Evolutionary conservation across 768 basidiomycete genomes (phyloP), one percentile per base, ranked within the genome.

Genomic region (Trametes gibbosa): DNA sequence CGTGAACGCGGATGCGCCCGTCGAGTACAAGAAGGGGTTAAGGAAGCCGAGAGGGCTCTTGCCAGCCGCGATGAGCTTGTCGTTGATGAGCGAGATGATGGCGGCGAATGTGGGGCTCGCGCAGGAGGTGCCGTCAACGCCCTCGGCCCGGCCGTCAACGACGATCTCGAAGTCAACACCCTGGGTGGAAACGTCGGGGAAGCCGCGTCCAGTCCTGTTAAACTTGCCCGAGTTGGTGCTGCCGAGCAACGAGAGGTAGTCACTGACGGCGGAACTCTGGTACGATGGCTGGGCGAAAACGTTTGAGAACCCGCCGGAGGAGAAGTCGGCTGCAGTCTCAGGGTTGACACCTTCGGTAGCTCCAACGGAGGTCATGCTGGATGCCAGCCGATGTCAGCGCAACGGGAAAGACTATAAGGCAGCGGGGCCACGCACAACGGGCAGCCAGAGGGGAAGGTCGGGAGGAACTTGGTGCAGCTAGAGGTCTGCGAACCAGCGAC

Each of bases 291-390:
- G 76, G 24, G 56, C 1, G 68, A 83, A 86, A 81, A 83, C 55
- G 63, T 86, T 77, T 66, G 86, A 88, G 74, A 89, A 91, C 4
- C 89, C 88, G 47, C 89, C 88, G 1, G 86, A 85, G 17, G 86
- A 87, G 74, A 88, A 86, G 62, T 53, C 66, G 0, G 77, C 81
- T 0, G 81, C 84, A 16, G 76, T 76, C 69, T 90, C 88, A 0
- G 85, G 86, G 53, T 84, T 73, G 41, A 82, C 70, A 45, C 59
- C 56, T 12, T 67, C 67, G 1, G 88, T 89, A 9, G 82, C 88
- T 9, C 89, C 89, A 14, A 91, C 88, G 7, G 85, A 65, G 7
- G 89, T 90, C 32, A 65, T 35, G 59, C 62, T 65, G 46, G 5
- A 10, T 10, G 23, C 14, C 4, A 25, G 14, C 42, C 19, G 27